Base-by-base conservation (phyloP, 164 flowering plant species). In the Protea cynaroides region DNA sequence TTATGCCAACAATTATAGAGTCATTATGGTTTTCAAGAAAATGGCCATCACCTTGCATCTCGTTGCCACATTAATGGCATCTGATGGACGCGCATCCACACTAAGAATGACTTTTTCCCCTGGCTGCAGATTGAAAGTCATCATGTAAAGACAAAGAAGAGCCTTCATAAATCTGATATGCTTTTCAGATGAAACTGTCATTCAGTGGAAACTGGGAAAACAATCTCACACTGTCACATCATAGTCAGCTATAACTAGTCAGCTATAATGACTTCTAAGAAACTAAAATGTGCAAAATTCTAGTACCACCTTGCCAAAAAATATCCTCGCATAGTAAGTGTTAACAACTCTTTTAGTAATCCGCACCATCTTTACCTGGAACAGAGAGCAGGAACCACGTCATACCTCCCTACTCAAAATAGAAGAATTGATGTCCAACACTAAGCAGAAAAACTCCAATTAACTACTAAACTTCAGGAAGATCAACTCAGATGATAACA, bases 51-150 rank as follows among this genome's bases (percentile, higher is more conserved):
- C 97, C 90, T 80, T 77, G 70, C 88, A 86, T 80, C 86, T 79
- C 53, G 36, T 71, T 53, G 97, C 97, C 34, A 90, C 76, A 78
- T 85, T 90, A 60, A 90, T 85, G 72, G 97, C 95, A 83, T 90
- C 97, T 50, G 97, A 88, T n/a, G 95, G 92, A 14, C 92, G 88
- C 52, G 82, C 84, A 78, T 90, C 97, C 63, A 88, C 79, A 72
- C 78, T 81, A 17, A 85, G 58, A 65, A 73, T 57, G 40, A 75
- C 75, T 58, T 69, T 73, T 62, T 80, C 79, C 65, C 89, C 97
- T 64, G 79, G 80, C 97, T 90, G 80, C 72, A 79, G 51, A 74
- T 59, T 51, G 55, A 29, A 59, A 52, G n/a, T 64, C 57, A 55
- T 55, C 54, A 63, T 13, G 37, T 56, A 57, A 70, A n/a, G 15